These are phyloP conservation scores for Xylaria sp. DNA, from an alignment of 2,329 filamentous ascomycete genomes.

Conservation along the genomic window DNA sequence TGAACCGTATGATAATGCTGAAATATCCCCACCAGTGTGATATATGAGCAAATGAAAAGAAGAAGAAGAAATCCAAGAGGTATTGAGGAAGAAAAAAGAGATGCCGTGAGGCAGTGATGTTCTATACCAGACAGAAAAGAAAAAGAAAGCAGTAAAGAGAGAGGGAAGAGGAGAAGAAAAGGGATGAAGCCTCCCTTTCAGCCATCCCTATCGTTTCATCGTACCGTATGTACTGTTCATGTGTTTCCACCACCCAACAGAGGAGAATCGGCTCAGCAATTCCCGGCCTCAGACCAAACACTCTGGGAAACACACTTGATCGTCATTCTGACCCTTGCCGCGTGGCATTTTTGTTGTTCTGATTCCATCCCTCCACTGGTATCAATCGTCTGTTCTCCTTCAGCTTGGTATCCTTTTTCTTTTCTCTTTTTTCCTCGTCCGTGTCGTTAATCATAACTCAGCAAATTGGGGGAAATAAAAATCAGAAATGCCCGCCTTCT, in stretches of 20 bases:
- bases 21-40: background rate
- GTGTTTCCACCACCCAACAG: background rate
- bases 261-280: background rate
- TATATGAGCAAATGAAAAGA: slow-evolving; percentile 10
- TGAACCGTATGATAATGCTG: too few species aligned
- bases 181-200: slow-evolving; percentile 6
- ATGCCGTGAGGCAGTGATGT: slow-evolving; percentile 34
- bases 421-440: background rate
- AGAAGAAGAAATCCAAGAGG: slow-evolving; percentile 13
- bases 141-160: background rate
- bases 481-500: background rate
- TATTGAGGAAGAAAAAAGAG: slow-evolving; percentile 23
- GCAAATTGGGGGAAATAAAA: background rate
- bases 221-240: background rate
- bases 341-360: slow-evolving; percentile 14
- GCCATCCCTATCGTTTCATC: background rate
- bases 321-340: slow-evolving; percentile 11
- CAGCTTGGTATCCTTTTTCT: background rate
- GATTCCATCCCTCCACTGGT: background rate
- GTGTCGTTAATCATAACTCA: slow-evolving; percentile 21
- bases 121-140: slow-evolving; percentile 17
- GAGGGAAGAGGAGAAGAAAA: background rate
- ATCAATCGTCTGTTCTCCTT: background rate
- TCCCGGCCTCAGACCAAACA: background rate
- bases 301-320: background rate